phyloP scores from a whole-genome alignment of 2,329 filamentous ascomycete genomes.

The Microdochium paspali region DNA sequence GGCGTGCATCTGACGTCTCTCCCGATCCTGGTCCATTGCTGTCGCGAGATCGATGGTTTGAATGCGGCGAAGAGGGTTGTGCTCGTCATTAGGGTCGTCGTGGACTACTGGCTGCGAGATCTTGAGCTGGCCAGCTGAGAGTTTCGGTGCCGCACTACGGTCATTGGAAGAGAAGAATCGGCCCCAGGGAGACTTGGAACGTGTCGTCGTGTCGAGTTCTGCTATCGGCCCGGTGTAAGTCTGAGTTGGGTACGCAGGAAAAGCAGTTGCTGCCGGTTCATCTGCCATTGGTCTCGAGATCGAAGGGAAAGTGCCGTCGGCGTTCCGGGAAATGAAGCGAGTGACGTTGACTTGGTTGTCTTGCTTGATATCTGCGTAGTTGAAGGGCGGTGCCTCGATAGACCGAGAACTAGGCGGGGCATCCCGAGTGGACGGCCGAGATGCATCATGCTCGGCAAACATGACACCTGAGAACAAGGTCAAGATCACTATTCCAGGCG shows the following conservation, averaged over 20 bases:
- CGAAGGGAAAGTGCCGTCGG: slow-evolving; percentile 20
- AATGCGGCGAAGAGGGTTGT: slow-evolving; percentile 16
- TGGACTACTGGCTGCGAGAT: slow-evolving; percentile 35
- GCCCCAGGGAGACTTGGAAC: not conserved
- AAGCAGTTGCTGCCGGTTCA: not conserved
- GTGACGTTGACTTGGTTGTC: slow-evolving; percentile 1
- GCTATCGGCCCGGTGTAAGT: slow-evolving; percentile 11
- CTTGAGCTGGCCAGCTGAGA: slow-evolving; percentile 26
- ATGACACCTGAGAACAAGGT: slow-evolving; percentile 20
- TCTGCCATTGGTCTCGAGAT: slow-evolving; percentile 23
- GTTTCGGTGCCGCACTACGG: slow-evolving; percentile 10
- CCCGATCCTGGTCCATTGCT: slow-evolving; percentile 35
- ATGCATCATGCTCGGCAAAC: slow-evolving; percentile 21
- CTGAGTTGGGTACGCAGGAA: not conserved
- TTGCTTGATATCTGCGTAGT: slow-evolving; percentile 8
- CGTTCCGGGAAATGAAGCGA: slow-evolving; percentile 4
- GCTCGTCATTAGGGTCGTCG: slow-evolving; percentile 22
- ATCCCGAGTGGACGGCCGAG: not conserved
- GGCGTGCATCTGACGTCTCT: slow-evolving; percentile 22
- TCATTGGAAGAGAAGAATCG: slow-evolving; percentile 5
- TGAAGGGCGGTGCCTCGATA: slow-evolving; percentile 13
- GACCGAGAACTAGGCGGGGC: not conserved
- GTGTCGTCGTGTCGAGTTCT: not conserved
- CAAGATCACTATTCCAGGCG: slow-evolving; percentile 14
- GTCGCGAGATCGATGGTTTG: slow-evolving; percentile 38